Base-by-base conservation (phyloP, 129 eudicot genomes). In the Pittosporum tobira region DNA sequence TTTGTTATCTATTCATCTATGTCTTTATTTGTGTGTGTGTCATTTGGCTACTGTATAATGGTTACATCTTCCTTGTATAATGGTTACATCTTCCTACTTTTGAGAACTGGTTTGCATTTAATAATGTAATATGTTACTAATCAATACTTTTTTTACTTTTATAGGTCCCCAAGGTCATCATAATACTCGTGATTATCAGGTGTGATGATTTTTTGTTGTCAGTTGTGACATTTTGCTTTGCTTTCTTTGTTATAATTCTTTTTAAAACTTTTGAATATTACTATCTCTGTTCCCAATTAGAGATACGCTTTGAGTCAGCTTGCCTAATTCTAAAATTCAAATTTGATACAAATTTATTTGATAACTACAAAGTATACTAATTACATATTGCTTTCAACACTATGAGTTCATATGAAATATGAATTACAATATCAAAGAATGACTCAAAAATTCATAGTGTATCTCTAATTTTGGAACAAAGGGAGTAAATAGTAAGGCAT, bases 141-240 rank as follows among this genome's bases (percentile, higher is more conserved):
- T 46, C 62, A 61, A 67, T 21, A 1, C 13, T 13, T 22, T 29
- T 62, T 43, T 59, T 48, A 50, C 62, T 64, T 48, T 63, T 77
- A 47, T 71, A 88, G 96, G 90, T 77, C 95, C 84, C 1, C 79
- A 72, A 56, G 65, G 73, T 73, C 79, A 75, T 42, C 87, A 79
- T 54, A 83, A 65, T 60, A 54, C 81, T 79, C 91, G 71, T 46
- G 88, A 77, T 64, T 55, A 59, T 77, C 88, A 81, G 97, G 97
- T 89, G 67, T 57, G 73, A 46, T 26, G 21, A 37, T 43, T 63
- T 58, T 34, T 63, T 46, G 29, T n/a, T 64, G 18, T 46, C 38
- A 59, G 44, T 48, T 24, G 29, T 71, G 20, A 51, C 26, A 26
- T 15, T 68, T 43, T 63, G 49, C 47, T 43, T 43, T 59, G 54